Percentiles rank a stretch among this genome's conserved stretches.
phyloP scores from a whole-genome alignment of 1,284 basidiomycete species.

The Volvariella surrecta region DNA sequence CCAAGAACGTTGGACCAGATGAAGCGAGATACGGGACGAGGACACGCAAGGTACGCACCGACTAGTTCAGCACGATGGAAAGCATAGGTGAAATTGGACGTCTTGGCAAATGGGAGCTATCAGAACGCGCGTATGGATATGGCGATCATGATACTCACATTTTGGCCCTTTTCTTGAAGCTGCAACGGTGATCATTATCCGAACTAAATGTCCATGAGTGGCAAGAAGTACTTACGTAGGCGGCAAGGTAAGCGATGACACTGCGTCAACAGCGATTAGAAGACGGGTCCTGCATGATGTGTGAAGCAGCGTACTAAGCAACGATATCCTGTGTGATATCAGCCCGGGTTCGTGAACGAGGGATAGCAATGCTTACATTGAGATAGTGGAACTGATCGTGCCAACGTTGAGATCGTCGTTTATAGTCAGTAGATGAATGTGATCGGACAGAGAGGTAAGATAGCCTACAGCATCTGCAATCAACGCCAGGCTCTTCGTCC shows the following conservation, averaged over 20 bases:
- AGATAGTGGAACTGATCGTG: slow-evolving; percentile 36
- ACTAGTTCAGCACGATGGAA: slow-evolving; percentile 43
- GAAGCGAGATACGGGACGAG: not conserved
- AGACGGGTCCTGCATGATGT: slow-evolving; percentile 7
- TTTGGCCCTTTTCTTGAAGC: slow-evolving; percentile 32
- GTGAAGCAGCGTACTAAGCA: slow-evolving; percentile 22
- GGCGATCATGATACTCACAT: slow-evolving; percentile 18
- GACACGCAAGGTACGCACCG: slow-evolving; percentile 19
- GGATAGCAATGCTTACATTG: slow-evolving; percentile 25
- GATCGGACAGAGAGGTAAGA: slow-evolving; percentile 8
- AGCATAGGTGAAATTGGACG: slow-evolving; percentile 35
- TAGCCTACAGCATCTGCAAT: slow-evolving; percentile 36
- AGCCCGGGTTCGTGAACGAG: not conserved
- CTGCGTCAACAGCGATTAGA: slow-evolving; percentile 14
- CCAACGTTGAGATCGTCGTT: no score
- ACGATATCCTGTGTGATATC: slow-evolving; percentile 26
- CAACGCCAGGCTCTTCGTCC: slow-evolving; percentile 37
- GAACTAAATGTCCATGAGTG: no score
- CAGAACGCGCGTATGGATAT: no score
- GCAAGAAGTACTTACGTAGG: slow-evolving; percentile 20
- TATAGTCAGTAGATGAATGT: slow-evolving; percentile 10
- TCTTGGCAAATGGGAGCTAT: slow-evolving; percentile 19
- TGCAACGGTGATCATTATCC: slow-evolving; percentile 11
- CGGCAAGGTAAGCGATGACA: slow-evolving; percentile 27
- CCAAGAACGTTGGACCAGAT: no score